Evolutionary conservation across 1,139 yeast genomes (phyloP).

Genomic region (Nakaseomyces glabratus): DNA sequence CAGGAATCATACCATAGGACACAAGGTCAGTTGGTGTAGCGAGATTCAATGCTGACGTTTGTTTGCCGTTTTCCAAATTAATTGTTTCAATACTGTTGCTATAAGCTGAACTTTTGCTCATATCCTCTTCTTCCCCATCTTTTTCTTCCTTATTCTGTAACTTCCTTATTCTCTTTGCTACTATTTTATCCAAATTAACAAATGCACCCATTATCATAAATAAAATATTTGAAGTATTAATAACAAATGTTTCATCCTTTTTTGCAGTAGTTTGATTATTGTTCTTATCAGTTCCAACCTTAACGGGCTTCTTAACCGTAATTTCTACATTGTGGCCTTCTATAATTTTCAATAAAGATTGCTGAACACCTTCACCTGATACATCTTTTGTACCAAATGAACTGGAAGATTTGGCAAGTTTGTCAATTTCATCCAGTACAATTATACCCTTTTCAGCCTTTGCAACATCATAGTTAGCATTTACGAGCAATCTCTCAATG

Average conservation of each 20-base stretch:
- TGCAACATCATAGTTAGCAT: constrained; percentile 41
- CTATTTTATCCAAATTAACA: constrained; percentile 42
- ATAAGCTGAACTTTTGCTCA: constrained; percentile 8
- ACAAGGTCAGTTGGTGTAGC: constrained; percentile 41
- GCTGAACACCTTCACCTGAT: constrained; percentile 53
- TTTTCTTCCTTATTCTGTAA: constrained; percentile 11
- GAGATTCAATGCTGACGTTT: constrained; percentile 35
- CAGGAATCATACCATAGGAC: constrained; percentile 45
- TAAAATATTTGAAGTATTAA: constrained; percentile 44
- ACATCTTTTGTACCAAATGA: constrained; percentile 43
- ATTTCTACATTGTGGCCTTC: constrained; percentile 45
- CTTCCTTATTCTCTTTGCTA: constrained; percentile 32
- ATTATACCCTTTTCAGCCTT: constrained; percentile 45
- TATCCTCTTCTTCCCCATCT: constrained; percentile 1
- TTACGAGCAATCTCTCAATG: constrained; percentile 40
- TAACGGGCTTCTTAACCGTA: constrained; percentile 36
- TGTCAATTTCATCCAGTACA: constrained; percentile 47
- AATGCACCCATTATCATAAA: constrained; percentile 50
- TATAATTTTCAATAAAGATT: constrained; percentile 42
- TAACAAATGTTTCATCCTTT: constrained; percentile 35
- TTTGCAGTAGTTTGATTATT: constrained; percentile 30
- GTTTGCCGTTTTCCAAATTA: constrained; percentile 31
- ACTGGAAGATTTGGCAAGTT: constrained; percentile 39
- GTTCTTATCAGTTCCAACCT: constrained; percentile 29
- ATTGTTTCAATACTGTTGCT: constrained; percentile 30